Percentiles rank a stretch among this genome's conserved stretches.
Evolutionary conservation across 495 filamentous ascomycete species (phyloP).

Genomic region (Aspergillus saccharolyticus): DNA sequence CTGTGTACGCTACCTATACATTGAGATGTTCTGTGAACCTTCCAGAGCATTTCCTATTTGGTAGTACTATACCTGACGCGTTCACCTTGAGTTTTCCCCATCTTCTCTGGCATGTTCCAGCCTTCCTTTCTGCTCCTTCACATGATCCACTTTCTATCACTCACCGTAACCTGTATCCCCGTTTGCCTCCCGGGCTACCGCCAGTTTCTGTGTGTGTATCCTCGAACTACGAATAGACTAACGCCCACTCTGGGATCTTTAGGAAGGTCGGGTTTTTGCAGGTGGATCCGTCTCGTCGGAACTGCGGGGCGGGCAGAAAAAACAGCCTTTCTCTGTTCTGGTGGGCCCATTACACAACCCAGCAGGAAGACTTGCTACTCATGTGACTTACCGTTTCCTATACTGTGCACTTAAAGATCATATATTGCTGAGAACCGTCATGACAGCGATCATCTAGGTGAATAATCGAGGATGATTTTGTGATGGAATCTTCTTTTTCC

Average conservation of each 20-base stretch:
- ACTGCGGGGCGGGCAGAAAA: slow-evolving; percentile 14
- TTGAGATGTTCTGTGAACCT: neutral
- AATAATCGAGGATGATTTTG: neutral
- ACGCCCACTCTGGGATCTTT: neutral
- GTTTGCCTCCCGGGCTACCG: slow-evolving; percentile 11
- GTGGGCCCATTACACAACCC: neutral
- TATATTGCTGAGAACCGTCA: no score
- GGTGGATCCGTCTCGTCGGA: slow-evolving; percentile 14
- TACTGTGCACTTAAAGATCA: no score
- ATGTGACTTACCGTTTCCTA: no score
- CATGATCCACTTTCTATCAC: neutral
- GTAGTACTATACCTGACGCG: neutral
- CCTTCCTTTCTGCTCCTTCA: slow-evolving; percentile 5
- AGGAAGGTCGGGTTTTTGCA: slow-evolving; percentile 3
- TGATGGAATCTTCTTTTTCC: neutral
- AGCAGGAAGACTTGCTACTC: neutral
- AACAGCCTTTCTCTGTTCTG: neutral
- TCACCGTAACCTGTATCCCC: slow-evolving; percentile 6
- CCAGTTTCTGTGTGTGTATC: slow-evolving; percentile 9
- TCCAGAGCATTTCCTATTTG: slow-evolving; percentile 8
- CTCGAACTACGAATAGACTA: neutral
- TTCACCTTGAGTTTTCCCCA: neutral
- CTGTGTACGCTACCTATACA: no score
- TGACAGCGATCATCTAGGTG: no score
- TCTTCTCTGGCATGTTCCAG: neutral